These are phyloP conservation scores for Phlyctochytrium bullatum DNA, from an alignment of 192 early-diverging fungal genomes.

Conservation along the genomic window DNA sequence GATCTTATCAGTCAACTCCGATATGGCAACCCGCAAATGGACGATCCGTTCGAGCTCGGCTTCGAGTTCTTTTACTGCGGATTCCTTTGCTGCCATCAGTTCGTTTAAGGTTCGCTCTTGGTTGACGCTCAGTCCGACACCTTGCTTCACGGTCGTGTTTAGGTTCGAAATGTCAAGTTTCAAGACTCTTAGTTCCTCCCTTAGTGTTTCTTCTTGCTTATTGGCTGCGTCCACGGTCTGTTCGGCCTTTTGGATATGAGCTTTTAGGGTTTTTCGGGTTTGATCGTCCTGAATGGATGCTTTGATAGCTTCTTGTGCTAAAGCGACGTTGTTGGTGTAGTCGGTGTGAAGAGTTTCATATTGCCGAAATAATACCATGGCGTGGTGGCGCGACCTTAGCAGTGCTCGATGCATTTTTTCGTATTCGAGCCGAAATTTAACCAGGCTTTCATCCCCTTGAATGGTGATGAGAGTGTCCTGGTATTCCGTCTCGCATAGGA, in stretches of 20 bases:
- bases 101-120: slow-evolving; percentile 59
- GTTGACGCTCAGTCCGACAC: slow-evolving; percentile 51
- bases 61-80: slow-evolving; percentile 51
- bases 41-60: slow-evolving; percentile 59
- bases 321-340: slow-evolving; percentile 31
- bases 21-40: slow-evolving; percentile 41
- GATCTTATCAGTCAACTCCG: slow-evolving; percentile 53
- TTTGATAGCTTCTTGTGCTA: slow-evolving; percentile 26
- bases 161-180: slow-evolving; percentile 48
- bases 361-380: slow-evolving; percentile 35
- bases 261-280: slow-evolving; percentile 40
- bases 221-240: slow-evolving; percentile 39
- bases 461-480: slow-evolving; percentile 14
- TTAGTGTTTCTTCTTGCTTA: slow-evolving; percentile 46
- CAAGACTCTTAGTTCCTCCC: slow-evolving; percentile 53
- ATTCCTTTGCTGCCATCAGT: slow-evolving; percentile 53
- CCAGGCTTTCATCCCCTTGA: slow-evolving; percentile 16
- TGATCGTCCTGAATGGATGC: slow-evolving; percentile 40
- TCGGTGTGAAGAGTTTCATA: slow-evolving; percentile 35
- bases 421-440: slow-evolving; percentile 43
- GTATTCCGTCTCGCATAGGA: slow-evolving; percentile 23
- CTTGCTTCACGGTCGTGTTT: slow-evolving; percentile 52
- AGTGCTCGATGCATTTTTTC: slow-evolving; percentile 53
- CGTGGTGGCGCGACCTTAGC: slow-evolving; percentile 34
- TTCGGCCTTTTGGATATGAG: slow-evolving; percentile 49